phyloP scores from a whole-genome alignment of 179 eudicot genomes.

The Carnegiea gigantea region DNA sequence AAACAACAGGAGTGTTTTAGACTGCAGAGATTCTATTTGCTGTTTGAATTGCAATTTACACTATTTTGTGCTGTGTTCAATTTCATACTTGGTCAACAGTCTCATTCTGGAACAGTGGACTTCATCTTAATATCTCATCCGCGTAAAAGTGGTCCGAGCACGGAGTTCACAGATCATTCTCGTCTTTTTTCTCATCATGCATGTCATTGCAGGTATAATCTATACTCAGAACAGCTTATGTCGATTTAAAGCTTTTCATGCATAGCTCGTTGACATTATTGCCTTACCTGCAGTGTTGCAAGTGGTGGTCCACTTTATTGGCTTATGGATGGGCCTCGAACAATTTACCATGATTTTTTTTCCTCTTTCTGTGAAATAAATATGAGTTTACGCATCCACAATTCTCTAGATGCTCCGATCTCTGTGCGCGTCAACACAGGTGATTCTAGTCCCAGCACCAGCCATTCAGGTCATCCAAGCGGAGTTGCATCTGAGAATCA shows the following conservation, averaged over 20 bases:
- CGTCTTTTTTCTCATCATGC: slow-evolving; percentile 66
- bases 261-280: slow-evolving; percentile 8
- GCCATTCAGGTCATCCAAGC: slow-evolving; percentile 29
- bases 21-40: not conserved
- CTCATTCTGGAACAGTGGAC: slow-evolving; percentile 49
- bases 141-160: slow-evolving; percentile 36
- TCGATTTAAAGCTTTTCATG: not conserved
- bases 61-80: not conserved
- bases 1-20: not conserved
- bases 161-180: slow-evolving; percentile 34
- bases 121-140: slow-evolving; percentile 68
- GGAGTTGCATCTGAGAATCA: slow-evolving; percentile 48
- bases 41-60: not conserved
- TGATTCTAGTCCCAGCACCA: slow-evolving; percentile 37
- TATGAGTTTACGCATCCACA: slow-evolving; percentile 65
- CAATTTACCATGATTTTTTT: slow-evolving; percentile 59
- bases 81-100: slow-evolving; percentile 39
- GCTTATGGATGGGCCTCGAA: slow-evolving; percentile 75
- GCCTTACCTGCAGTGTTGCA: slow-evolving; percentile 42
- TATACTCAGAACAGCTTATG: not conserved
- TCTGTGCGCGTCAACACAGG: slow-evolving; percentile 51
- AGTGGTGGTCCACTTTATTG: slow-evolving; percentile 76
- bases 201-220: slow-evolving; percentile 79
- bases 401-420: slow-evolving; percentile 48
- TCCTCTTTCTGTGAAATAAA: slow-evolving; percentile 63